These are phyloP conservation scores for Wallacemonas sp. DNA, from an alignment of 208 protist species.

Conservation along the genomic window DNA sequence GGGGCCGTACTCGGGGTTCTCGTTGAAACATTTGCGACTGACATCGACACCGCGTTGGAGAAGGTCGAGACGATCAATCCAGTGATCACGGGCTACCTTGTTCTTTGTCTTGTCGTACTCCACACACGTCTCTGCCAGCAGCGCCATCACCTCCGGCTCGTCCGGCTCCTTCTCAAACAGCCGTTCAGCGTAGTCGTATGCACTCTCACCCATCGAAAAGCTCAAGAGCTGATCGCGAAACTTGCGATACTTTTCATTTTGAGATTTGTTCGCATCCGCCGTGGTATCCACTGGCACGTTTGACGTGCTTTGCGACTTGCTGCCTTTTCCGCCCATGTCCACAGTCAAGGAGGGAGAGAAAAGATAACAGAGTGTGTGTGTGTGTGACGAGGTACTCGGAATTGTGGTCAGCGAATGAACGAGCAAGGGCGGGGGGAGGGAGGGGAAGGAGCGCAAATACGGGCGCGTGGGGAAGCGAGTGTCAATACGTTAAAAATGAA, in stretches of 20 bases:
- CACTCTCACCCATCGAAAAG: slow-evolving; percentile 75
- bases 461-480: no score
- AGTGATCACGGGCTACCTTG: slow-evolving; percentile 76
- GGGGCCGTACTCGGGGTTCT: slow-evolving; percentile 78
- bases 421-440: slow-evolving; percentile 17
- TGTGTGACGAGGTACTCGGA: background rate
- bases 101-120: slow-evolving; percentile 87
- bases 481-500: no score
- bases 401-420: slow-evolving; percentile 12
- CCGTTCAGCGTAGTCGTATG: slow-evolving; percentile 76
- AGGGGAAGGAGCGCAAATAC: no score
- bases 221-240: slow-evolving; percentile 79
- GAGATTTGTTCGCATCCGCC: background rate
- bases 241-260: slow-evolving; percentile 46
- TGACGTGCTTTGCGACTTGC: background rate
- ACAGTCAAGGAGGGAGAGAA: background rate
- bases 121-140: slow-evolving; percentile 73
- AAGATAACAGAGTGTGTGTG: background rate
- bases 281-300: background rate
- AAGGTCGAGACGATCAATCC: slow-evolving; percentile 82
- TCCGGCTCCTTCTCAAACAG: slow-evolving; percentile 65
- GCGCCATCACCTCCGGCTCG: slow-evolving; percentile 81
- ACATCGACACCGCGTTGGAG: slow-evolving; percentile 84
- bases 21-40: slow-evolving; percentile 87
- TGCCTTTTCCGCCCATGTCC: slow-evolving; percentile 14